Evolutionary conservation across 495 filamentous ascomycete species (phyloP), one percentile per base, ranked within the genome.

Genomic region (Tuber melanosporum): DNA sequence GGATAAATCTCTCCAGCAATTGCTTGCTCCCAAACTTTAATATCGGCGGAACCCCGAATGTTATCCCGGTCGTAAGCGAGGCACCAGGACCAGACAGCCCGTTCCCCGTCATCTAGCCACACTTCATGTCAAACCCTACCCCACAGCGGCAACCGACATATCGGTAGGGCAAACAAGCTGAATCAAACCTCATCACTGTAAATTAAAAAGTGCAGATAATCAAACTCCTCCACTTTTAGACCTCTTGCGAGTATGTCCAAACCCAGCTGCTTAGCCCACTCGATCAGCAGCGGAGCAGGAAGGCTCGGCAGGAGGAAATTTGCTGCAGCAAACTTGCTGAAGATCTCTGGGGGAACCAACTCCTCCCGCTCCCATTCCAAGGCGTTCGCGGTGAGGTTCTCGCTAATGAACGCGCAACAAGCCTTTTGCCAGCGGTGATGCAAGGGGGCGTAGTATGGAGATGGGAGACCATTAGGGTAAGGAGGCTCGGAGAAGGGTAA

Each of bases 401-500:
- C 86, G 57, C 86, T 84, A 41, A 91, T 84, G 82, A 92, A 92
- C 39, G 85, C 87, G 41, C 91, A 90, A 80, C 90, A 91, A 76
- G 87, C 89, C 82, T 89, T 87, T 80, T 93, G 91, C 87, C 91
- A 94, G 75, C 84, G 83, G 14, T 83, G 85, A 83, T 92, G 91
- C 2, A 87, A 89, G 1, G 84, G 81, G 9, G 86, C 88, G 85
- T 91, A 92, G 84, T 92, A 92, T 36, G 92, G 89, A 2, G 90
- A 91, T 3, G 91, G 92, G 9, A 92, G 87, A 45, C 90, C 89
- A 81, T 86, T 86, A 71, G 93, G 86, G 84, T 90, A 93, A 0
- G 92, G 90, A 3, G 92, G 92, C 73, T 93, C 91, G 4, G 90
- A 90, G 86, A 94, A 93, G 71, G 92, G 92, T 74, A 92, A 83